Conservation (phyloP, 352 stramenopile species). For the Globisporangium cylindrosporum region DNA sequence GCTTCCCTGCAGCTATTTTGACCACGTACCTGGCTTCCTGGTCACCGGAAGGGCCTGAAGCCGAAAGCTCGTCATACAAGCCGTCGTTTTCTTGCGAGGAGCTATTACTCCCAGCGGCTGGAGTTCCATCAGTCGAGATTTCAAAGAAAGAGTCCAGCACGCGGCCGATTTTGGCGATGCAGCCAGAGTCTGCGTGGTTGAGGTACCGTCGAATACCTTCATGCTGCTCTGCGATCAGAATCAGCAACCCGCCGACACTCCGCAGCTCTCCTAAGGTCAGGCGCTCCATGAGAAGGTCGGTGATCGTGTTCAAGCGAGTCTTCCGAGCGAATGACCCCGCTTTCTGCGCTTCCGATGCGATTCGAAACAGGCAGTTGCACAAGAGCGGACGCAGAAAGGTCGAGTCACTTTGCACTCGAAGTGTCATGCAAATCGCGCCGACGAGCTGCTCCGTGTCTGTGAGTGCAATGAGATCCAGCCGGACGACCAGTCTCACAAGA, state of each 20-base stretch:
- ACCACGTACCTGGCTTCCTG: conserved; percentile 10
- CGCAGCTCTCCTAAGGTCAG: conserved; percentile 14
- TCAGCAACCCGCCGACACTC: conserved; percentile 9
- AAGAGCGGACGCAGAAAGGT: conserved; percentile 33
- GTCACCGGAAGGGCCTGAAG: background rate
- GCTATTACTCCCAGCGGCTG: background rate
- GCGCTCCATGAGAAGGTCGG: conserved; percentile 7
- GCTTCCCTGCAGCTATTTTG: conserved; percentile 19
- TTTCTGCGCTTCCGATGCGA: conserved; percentile 4
- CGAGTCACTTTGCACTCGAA: conserved; percentile 23
- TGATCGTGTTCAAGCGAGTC: conserved; percentile 13
- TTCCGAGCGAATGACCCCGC: conserved; percentile 7
- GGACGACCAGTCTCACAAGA: conserved; percentile 28
- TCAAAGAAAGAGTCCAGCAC: conserved; percentile 18
- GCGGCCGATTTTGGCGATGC: conserved; percentile 12
- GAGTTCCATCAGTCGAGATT: conserved; percentile 3
- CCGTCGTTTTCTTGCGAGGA: background rate
- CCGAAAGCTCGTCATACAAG: conserved; percentile 1
- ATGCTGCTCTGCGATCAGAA: conserved; percentile 5
- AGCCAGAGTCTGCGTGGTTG: conserved; percentile 6
- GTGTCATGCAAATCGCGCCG: conserved; percentile 25
- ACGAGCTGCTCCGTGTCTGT: conserved; percentile 28
- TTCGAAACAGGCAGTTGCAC: conserved; percentile 13
- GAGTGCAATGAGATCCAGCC: conserved; percentile 25
- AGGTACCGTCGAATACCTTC: conserved; percentile 17